Base-by-base conservation (phyloP, 179 eudicot genomes). In the Nepenthes alata region DNA sequence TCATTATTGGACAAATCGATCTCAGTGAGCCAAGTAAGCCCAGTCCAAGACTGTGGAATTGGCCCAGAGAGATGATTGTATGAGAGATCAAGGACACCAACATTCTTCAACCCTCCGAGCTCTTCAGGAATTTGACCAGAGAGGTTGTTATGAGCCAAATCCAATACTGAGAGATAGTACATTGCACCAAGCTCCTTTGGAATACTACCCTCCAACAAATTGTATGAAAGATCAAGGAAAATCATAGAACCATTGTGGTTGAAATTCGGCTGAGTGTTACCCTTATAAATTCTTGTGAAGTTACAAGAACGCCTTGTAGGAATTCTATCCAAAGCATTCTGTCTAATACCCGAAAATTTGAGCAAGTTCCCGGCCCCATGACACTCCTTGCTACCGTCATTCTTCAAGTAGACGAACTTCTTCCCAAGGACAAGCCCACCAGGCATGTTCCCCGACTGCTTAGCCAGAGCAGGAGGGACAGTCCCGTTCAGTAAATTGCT, bases 351-450 rank as follows among this genome's bases (percentile, higher is more conserved):
- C 1, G 89, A 85, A 68, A 79, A 91, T 68, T 91, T 96, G 11
- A 91, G 86, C 79, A 91, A 76, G 77, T 86, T 89, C 55, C 98
- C 98, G 0, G 98, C 80, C 36, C 98, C 98, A 55, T 81, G 96
- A 62, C 95, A 91, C 64, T 85, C 75, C 55, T 75, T 68, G 69
- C 86, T 85, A 37, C 95, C 89, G 57, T 82, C 83, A 41, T 89
- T 91, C 74, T 77, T 89, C 70, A 89, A 76, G 55, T 89, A 93
- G 4, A 78, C 80, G 47, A 77, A 89, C 58, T 77, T 74, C 70
- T 87, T 93, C 49, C 88, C 97, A 1, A 88, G 85, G 11, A 86
- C 79, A 12, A 80, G 70, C 2, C 76, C 84, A n/a, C 72, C 76
- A 1, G 82, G 91, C 73, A 93, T 85, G 36, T 63, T 74, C 0